A percentile compares a stretch with the other conserved stretches of the same genome.
Conservation (phyloP, 176 grass and related monocot genomes). For the Bolboschoenus planiculmis region DNA sequence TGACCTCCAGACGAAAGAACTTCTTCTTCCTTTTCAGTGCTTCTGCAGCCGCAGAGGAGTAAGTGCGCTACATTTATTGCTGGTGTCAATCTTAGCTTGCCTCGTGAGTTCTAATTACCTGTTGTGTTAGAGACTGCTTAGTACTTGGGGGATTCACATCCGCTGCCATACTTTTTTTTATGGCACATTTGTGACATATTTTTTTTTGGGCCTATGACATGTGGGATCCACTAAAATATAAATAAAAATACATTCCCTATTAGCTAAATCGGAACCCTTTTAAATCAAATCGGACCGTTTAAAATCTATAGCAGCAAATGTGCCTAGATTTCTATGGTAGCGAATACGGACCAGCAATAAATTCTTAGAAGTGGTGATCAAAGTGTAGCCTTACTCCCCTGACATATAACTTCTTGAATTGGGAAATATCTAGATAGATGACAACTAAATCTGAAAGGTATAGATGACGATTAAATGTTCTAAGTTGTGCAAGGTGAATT, state of each 20-base stretch:
- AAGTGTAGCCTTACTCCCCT: not conserved
- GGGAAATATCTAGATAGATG: no score
- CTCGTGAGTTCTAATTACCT: not conserved
- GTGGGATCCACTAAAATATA: no score
- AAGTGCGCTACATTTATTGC: slow-evolving; percentile 12
- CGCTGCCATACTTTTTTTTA: no score
- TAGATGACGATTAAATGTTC: not conserved
- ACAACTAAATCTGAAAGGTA: not conserved
- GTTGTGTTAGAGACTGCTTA: not conserved
- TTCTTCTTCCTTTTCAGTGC: slow-evolving; percentile 70
- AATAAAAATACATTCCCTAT: no score
- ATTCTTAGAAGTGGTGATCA: not conserved
- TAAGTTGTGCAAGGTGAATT: not conserved
- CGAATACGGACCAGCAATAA: no score
- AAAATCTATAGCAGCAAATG: no score
- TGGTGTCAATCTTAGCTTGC: not conserved
- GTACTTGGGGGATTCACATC: not conserved
- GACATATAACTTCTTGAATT: not conserved
- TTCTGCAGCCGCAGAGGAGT: slow-evolving; percentile 83
- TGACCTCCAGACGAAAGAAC: slow-evolving; percentile 60
- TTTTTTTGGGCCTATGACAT: no score
- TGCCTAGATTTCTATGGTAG: no score
- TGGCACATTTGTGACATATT: no score
- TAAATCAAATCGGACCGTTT: no score
- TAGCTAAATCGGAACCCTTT: no score